A percentile compares a stretch with the other conserved stretches of the same genome.
Conservation (phyloP, 768 basidiomycete genomes). For the Mycena sanguinolenta region DNA sequence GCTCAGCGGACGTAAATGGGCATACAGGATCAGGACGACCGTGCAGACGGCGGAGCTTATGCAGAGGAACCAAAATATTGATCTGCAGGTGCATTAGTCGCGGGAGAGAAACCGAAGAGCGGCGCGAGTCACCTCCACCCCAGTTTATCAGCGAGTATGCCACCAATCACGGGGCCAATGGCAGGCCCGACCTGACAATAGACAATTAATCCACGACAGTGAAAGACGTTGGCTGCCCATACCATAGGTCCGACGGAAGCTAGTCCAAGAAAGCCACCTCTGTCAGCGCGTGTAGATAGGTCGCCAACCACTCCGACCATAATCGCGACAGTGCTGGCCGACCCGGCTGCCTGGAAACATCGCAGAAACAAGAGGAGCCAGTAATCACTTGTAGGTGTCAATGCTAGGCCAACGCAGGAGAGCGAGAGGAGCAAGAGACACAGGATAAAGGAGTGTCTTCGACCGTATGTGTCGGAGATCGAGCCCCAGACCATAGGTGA, state of each 20-base stretch:
- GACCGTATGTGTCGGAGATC: conserved; percentile 75
- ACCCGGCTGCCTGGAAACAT: conserved; percentile 84
- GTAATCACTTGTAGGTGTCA: conserved; percentile 69
- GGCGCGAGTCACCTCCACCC: conserved; percentile 71
- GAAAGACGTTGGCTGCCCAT: conserved; percentile 37
- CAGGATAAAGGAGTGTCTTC: conserved; percentile 71
- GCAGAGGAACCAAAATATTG: conserved; percentile 74
- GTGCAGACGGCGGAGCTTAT: conserved; percentile 55
- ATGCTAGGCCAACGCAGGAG: conserved; percentile 75
- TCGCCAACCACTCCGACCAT: conserved; percentile 85
- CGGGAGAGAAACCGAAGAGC: not conserved
- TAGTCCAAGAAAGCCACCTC: conserved; percentile 82
- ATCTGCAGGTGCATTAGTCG: conserved; percentile 45
- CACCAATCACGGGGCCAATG: conserved; percentile 72
- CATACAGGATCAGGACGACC: conserved; percentile 52
- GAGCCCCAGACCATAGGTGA: conserved; percentile 80
- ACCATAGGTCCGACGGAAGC: conserved; percentile 75
- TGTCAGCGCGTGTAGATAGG: conserved; percentile 78
- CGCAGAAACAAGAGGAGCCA: conserved; percentile 86
- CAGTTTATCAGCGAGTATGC: conserved; percentile 66
- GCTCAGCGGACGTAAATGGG: not conserved
- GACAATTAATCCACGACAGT: not conserved
- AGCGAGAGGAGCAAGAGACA: conserved; percentile 75
- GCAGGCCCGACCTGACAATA: conserved; percentile 67
- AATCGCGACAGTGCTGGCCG: conserved; percentile 80